Conservation (phyloP, 2,329 filamentous ascomycete genomes). For the Neofusicoccum ribis region DNA sequence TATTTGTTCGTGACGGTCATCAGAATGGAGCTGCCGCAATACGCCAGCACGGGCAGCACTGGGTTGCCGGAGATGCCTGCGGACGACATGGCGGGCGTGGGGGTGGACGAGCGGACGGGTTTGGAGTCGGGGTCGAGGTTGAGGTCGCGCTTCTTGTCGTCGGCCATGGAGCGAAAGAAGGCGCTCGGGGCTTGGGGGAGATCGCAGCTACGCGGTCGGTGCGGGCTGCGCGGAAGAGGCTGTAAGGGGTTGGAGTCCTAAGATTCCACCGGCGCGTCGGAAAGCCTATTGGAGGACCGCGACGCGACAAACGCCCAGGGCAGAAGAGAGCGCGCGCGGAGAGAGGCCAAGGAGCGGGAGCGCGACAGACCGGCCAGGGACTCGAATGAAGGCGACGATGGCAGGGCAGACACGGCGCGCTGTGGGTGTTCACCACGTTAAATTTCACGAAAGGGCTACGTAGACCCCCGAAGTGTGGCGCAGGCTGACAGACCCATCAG, state of each 20-base stretch:
- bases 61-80: conserved; percentile 67
- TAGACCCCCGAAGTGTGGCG: conserved; percentile 2
- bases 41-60: conserved; percentile 76
- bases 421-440: neutral
- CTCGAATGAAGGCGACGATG: neutral
- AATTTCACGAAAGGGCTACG: conserved; percentile 5
- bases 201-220: conserved; percentile 3
- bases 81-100: conserved; percentile 47
- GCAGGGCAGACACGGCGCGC: neutral
- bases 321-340: neutral
- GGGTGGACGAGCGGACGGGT: conserved; percentile 56
- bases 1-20: conserved; percentile 99
- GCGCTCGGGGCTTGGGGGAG: conserved; percentile 8
- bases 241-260: conserved; percentile 12
- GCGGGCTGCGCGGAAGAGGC: conserved; percentile 15
- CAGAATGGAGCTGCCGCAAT: conserved; percentile 94
- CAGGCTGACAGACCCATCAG: neutral
- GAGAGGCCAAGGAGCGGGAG: neutral
- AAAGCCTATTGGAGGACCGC: neutral
- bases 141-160: conserved; percentile 84
- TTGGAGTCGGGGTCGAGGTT: conserved; percentile 61
- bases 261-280: conserved; percentile 13
- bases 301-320: neutral
- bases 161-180: conserved; percentile 62
- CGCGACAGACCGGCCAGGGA: neutral